These are phyloP conservation scores for Fusarium sp. DNA, from an alignment of 2,329 filamentous ascomycete genomes.

Conservation along the genomic window DNA sequence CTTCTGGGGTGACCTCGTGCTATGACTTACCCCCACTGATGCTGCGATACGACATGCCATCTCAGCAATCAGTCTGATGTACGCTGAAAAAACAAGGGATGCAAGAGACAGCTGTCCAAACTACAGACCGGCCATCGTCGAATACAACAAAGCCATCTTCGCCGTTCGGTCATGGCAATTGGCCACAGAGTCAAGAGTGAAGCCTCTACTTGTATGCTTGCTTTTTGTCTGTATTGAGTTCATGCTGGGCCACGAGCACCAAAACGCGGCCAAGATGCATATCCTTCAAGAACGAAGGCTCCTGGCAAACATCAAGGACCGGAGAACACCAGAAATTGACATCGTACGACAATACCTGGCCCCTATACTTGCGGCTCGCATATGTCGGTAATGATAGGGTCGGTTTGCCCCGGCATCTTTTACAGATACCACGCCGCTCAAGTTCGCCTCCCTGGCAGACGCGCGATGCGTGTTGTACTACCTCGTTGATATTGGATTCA, in stretches of 20 bases:
- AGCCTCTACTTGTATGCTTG: background rate
- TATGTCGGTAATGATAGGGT: background rate
- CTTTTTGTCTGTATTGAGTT: constrained; percentile 9
- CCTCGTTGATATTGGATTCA: background rate
- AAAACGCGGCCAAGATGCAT: background rate
- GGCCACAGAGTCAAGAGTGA: background rate
- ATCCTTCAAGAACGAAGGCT: background rate
- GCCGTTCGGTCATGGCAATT: background rate
- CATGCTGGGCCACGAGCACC: background rate
- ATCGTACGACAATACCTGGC: background rate
- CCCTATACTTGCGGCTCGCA: background rate
- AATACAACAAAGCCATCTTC: background rate
- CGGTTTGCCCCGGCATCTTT: background rate
- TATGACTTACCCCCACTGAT: background rate
- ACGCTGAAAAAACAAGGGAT: background rate
- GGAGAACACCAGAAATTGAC: background rate
- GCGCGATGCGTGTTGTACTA: background rate
- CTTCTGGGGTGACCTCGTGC: constrained; percentile 1
- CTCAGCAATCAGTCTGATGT: background rate
- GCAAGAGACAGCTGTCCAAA: background rate
- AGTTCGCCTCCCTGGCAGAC: background rate
- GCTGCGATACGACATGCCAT: constrained; percentile 10
- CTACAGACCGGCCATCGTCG: background rate
- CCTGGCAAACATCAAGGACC: background rate
- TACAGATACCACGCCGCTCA: background rate